These are phyloP conservation scores for Wickerhamomyces kurtzmanii DNA, from an alignment of 805 yeast genomes.

Conservation along the genomic window DNA sequence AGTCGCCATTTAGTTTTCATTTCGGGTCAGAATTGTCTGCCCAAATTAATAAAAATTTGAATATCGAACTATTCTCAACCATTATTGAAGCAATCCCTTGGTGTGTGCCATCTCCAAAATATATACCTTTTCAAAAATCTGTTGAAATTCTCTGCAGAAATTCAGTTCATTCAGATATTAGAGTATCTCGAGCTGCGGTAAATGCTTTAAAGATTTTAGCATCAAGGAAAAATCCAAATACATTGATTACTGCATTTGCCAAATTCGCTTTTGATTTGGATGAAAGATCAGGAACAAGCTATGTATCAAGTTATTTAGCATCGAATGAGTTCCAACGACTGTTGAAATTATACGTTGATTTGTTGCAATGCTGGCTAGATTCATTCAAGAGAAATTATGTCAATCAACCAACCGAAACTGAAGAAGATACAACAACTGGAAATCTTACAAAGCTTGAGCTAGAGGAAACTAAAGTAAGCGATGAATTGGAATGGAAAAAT, in stretches of 20 bases:
- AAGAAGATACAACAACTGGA: conserved; percentile 15
- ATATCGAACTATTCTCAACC: conserved; percentile 56
- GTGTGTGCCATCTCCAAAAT: conserved; percentile 35
- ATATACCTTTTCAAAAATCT: conserved; percentile 47
- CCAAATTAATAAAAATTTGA: conserved; percentile 24
- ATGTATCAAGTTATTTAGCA: conserved; percentile 47
- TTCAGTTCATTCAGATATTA: conserved; percentile 53
- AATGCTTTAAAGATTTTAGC: conserved; percentile 59
- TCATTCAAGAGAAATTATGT: conserved; percentile 33
- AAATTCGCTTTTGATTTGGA: conserved; percentile 72
- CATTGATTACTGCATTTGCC: conserved; percentile 65
- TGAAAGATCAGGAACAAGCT: conserved; percentile 50
- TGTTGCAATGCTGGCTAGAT: conserved; percentile 74
- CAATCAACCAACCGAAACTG: conserved; percentile 8
- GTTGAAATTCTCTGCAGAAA: conserved; percentile 75
- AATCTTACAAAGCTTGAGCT: conserved; percentile 2
- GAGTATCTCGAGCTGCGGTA: conserved; percentile 56
- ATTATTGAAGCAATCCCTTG: conserved; percentile 70
- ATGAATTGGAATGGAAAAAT: conserved; percentile 67
- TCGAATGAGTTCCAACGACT: conserved; percentile 52
- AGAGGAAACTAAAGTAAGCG: conserved; percentile 26
- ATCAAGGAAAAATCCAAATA: conserved; percentile 56
- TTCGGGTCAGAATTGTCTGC: conserved; percentile 31
- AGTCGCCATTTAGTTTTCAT: conserved; percentile 26
- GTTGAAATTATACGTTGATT: conserved; percentile 64